Evolutionary conservation across 2,329 filamentous ascomycete species (phyloP).

Genomic region (Fusarium sp.): DNA sequence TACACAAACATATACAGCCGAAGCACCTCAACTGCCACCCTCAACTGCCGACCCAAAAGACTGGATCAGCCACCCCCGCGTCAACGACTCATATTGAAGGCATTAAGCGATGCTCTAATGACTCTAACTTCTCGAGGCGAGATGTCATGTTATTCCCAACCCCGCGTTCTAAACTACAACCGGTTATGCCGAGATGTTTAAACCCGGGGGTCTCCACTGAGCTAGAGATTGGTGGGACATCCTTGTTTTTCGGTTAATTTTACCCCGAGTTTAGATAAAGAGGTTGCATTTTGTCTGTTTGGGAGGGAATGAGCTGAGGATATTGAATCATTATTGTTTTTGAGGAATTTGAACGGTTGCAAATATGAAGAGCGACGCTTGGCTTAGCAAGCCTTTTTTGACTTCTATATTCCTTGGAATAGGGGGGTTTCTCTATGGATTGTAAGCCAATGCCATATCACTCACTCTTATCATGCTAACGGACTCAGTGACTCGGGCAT

Average conservation of each 20-base stretch:
- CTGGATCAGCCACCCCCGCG: slow-evolving; percentile 31
- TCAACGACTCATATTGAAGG: not conserved
- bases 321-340: not conserved
- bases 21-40: slow-evolving; percentile 32
- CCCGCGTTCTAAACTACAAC: slow-evolving; percentile 37
- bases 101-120: slow-evolving; percentile 10
- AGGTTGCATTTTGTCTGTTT: not conserved
- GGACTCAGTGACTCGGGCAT: slow-evolving; percentile 54
- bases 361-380: slow-evolving; percentile 46
- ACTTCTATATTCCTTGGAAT: slow-evolving; percentile 55
- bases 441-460: slow-evolving; percentile 35
- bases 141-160: not conserved
- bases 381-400: slow-evolving; percentile 54
- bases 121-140: slow-evolving; percentile 16
- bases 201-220: slow-evolving; percentile 24
- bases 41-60: slow-evolving; percentile 30
- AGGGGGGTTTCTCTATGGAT: slow-evolving; percentile 57
- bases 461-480: not conserved
- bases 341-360: fast-evolving
- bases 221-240: not conserved
- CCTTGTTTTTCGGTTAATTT: slow-evolving; percentile 30
- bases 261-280: slow-evolving; percentile 25
- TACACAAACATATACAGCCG: not conserved
- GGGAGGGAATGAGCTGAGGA: not conserved
- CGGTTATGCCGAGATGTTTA: slow-evolving; percentile 10